Conservation (phyloP, 2,329 filamentous ascomycete species). For the Aspergillus puulaauensis region DNA sequence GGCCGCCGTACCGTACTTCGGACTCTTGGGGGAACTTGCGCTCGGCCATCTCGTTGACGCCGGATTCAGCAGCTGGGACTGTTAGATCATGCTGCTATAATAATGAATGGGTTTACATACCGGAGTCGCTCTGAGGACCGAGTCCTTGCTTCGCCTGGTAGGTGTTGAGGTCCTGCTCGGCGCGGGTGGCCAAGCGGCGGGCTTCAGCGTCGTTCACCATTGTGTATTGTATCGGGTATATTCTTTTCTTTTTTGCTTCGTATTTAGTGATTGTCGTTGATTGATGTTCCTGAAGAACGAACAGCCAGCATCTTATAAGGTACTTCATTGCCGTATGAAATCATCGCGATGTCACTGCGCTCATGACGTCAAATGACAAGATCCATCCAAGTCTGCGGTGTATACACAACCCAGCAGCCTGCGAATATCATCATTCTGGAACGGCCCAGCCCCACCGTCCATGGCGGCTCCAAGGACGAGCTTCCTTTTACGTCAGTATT, state of each 20-base stretch:
- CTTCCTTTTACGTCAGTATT: slow-evolving; percentile 1
- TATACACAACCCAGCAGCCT: neutral
- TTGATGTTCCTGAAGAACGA: neutral
- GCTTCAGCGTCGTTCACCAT: neutral
- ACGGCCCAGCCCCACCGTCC: neutral
- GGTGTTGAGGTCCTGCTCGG: slow-evolving; percentile 42
- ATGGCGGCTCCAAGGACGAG: neutral
- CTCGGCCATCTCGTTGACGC: slow-evolving; percentile 40
- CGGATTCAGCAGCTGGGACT: slow-evolving; percentile 38
- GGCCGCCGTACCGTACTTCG: slow-evolving; percentile 36
- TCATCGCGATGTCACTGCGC: slow-evolving; percentile 34
- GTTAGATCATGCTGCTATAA: neutral
- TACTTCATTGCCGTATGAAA: neutral
- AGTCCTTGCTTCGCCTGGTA: slow-evolving; percentile 41
- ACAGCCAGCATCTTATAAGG: neutral
- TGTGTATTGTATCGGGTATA: neutral
- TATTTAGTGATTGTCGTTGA: neutral
- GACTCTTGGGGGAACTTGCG: slow-evolving; percentile 32
- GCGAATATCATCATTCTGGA: neutral
- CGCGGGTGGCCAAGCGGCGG: slow-evolving; percentile 27
- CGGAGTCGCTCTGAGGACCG: slow-evolving; percentile 40
- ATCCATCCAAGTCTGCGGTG: neutral
- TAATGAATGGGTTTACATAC: slow-evolving; percentile 25
- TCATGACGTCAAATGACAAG: neutral
- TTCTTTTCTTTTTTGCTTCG: too few relatives aligned